Conservation (phyloP, 78 protist species). For the Pigoraptor vietnamica region DNA sequence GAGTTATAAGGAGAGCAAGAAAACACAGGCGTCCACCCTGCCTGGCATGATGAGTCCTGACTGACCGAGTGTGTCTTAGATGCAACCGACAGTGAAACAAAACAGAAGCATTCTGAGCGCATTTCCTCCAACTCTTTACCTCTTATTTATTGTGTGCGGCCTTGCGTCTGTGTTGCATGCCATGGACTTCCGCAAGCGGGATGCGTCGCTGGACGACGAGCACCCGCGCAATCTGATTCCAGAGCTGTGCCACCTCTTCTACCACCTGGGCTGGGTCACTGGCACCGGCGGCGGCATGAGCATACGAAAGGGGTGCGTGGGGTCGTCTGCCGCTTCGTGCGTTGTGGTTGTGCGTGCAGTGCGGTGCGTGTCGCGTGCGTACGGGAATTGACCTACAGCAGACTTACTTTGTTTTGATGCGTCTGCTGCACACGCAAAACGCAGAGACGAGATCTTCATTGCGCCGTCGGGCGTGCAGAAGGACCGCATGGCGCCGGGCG, state of each 20-base stretch:
- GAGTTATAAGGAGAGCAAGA: too few species aligned
- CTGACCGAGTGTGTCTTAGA: too few species aligned
- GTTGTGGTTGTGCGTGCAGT: neutral
- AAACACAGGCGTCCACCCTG: too few species aligned
- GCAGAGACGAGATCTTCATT: constrained; percentile 55
- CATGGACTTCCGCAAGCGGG: too few species aligned
- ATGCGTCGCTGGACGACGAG: too few species aligned
- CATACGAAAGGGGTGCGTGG: constrained; percentile 32
- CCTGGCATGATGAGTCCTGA: too few species aligned
- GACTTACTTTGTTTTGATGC: neutral
- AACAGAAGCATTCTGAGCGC: too few species aligned
- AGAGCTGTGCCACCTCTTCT: constrained; percentile 62
- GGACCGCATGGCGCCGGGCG: constrained; percentile 70
- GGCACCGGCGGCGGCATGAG: constrained; percentile 80
- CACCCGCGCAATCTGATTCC: constrained; percentile 63
- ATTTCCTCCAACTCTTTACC: too few species aligned
- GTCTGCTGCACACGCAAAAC: too few species aligned
- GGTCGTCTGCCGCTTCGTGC: neutral
- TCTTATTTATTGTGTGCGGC: too few species aligned
- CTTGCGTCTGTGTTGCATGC: too few species aligned
- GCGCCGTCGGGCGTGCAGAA: constrained; percentile 91
- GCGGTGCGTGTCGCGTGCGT: neutral
- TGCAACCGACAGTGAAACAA: too few species aligned
- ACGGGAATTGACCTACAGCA: neutral
- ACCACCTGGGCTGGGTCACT: constrained; percentile 62